Evolutionary conservation across 2,329 filamentous ascomycete genomes (phyloP), one percentile per base, ranked within the genome.

Genomic region (Pseudogymnoascus sp.): DNA sequence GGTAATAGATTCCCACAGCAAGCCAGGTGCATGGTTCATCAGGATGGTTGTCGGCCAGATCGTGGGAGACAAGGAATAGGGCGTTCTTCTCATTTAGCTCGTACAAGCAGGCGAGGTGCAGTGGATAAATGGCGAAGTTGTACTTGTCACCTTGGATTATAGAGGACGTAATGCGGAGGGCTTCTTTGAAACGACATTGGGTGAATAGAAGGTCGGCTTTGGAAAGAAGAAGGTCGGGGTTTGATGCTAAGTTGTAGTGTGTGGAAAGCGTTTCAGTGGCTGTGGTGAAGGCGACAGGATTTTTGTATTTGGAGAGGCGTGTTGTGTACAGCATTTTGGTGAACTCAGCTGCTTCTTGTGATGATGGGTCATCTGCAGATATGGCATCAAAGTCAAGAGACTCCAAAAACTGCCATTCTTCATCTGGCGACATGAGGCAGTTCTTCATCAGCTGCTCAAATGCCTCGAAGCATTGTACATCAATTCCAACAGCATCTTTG

Each of bases 381-480:
- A 97, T 88, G 18, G 88, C 86, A 74, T 96, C 92, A 73, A 99
- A 99, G 76, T 97, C 84, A n/a, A 91, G 77, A 14, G 85, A 87
- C 63, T 89, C 85, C 34, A 91, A 76, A 69, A 91, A 91, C 34
- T 82, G 79, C 78, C 89, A 85, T 71, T 90, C 88, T 72, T 91
- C 88, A 2, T 84, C 81, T 0, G 88, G 88, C 59, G 85, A 86
- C 85, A 99, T 89, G 66, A 99, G 82, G 18, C 90, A 90, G 77
- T 99, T 99, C 77, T 92, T 91, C 87, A 97, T 97, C 63, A 99
- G 84, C 78, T 97, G 93, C 70, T 97, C 93, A 72, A 99, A 97
- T 0, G 95, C 95, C 76, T 99, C 95, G 73, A 96, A 97, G 77
- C 95, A 99, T 75, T 96, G 93, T 3, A 97, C 93, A 73, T 99